These are phyloP conservation scores for Artemisia annua DNA, from an alignment of 129 eudicot genomes.

Conservation along the genomic window DNA sequence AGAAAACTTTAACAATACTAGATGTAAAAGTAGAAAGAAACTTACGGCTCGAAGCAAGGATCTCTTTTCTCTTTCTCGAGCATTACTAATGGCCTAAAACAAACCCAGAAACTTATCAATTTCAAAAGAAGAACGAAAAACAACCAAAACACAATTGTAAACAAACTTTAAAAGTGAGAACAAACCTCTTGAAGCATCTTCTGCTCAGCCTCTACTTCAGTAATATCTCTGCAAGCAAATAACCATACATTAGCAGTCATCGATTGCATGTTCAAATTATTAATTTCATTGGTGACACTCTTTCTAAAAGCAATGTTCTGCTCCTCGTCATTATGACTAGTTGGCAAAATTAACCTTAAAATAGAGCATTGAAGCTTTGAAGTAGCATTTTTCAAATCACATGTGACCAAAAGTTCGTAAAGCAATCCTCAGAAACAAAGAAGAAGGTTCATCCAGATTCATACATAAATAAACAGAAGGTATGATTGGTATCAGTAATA, in stretches of 20 bases:
- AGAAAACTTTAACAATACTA: no score
- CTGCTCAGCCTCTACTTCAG: slow-evolving; percentile 90
- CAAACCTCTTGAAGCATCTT: slow-evolving; percentile 85
- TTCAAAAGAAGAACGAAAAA: background rate
- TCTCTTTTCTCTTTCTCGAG: slow-evolving; percentile 93
- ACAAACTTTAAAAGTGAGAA: background rate
- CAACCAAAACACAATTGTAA: background rate
- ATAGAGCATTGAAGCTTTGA: no score
- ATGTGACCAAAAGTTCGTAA: background rate
- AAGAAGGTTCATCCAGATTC: background rate
- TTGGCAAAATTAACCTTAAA: no score
- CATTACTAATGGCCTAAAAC: slow-evolving; percentile 83
- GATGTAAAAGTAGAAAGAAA: slow-evolving; percentile 2
- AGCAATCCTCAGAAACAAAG: background rate
- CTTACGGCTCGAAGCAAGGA: slow-evolving; percentile 81
- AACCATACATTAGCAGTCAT: slow-evolving; percentile 9
- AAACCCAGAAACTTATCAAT: background rate
- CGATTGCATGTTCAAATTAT: slow-evolving; percentile 4
- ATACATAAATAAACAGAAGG: background rate
- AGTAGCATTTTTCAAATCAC: background rate
- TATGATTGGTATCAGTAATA: no score
- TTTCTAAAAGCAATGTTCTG: background rate
- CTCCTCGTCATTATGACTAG: slow-evolving; percentile 1
- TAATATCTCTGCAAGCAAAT: slow-evolving; percentile 53
- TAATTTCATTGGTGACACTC: background rate